Evolutionary conservation across 768 basidiomycete genomes (phyloP).

Genomic region (Auricularia sp.): DNA sequence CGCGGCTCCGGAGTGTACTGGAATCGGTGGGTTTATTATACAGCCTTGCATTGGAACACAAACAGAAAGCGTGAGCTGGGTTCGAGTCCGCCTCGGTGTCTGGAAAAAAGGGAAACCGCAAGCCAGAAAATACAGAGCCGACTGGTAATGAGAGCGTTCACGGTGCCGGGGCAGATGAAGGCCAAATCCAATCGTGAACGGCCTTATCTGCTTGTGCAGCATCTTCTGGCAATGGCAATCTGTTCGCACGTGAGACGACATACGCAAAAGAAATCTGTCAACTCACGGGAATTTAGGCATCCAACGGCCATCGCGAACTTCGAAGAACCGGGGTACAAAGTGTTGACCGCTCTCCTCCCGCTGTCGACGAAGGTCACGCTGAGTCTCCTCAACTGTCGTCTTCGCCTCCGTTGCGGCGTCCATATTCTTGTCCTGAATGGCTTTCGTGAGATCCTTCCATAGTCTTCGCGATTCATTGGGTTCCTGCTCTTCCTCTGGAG

Average conservation of each 20-base stretch:
- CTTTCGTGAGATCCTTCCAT: slow-evolving; percentile 76
- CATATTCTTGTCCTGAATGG: slow-evolving; percentile 85
- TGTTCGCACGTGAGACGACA: background rate
- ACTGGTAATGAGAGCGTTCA: background rate
- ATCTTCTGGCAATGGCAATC: slow-evolving; percentile 34
- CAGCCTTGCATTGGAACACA: background rate
- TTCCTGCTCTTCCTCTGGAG: slow-evolving; percentile 79
- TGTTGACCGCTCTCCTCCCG: slow-evolving; percentile 63
- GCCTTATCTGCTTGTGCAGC: slow-evolving; percentile 52
- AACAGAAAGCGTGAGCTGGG: background rate
- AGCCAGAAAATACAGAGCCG: background rate
- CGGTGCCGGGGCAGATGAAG: slow-evolving; percentile 14
- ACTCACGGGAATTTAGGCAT: slow-evolving; percentile 66
- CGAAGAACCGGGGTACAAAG: slow-evolving; percentile 76
- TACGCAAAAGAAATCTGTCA: background rate
- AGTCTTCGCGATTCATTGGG: slow-evolving; percentile 83
- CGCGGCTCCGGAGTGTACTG: background rate
- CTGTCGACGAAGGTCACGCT: slow-evolving; percentile 66
- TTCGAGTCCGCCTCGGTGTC: background rate
- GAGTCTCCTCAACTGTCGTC: slow-evolving; percentile 80
- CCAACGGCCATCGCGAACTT: slow-evolving; percentile 68
- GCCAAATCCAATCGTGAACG: slow-evolving; percentile 77
- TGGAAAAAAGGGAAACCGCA: background rate
- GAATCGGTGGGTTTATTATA: background rate
- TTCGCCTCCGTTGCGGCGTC: slow-evolving; percentile 88